A percentile compares a stretch with the other conserved stretches of the same genome.
These are phyloP conservation scores for Pouteria glomerata DNA, from an alignment of 148 eudicot species.

Conservation along the genomic window DNA sequence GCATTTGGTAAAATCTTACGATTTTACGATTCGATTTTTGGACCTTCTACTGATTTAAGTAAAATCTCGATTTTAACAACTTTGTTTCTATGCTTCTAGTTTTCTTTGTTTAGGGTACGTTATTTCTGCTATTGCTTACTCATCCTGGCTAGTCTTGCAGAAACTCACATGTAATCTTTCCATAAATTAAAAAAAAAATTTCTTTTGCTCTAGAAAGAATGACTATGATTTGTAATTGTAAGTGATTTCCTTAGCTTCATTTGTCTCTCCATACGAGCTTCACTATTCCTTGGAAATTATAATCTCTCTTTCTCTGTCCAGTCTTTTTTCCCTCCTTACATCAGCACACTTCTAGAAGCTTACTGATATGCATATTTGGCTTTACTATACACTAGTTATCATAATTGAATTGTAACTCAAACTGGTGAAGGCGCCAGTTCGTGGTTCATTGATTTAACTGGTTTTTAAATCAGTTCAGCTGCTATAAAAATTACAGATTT, in stretches of 20 bases:
- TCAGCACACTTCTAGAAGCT: neutral
- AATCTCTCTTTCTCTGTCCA: neutral
- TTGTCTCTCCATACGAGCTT: constrained; percentile 5
- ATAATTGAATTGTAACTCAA: no score
- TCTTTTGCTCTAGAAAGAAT: neutral
- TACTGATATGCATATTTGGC: neutral
- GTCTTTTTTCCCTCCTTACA: neutral
- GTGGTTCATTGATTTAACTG: no score
- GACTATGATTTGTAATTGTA: neutral
- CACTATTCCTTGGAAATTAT: neutral
- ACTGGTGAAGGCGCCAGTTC: no score
- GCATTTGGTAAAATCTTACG: no score
- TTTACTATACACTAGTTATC: no score
- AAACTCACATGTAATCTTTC: neutral
- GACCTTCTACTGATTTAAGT: no score
- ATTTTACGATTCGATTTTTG: no score
- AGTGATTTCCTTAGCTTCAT: neutral
- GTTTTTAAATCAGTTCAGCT: no score
- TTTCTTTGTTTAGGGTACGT: neutral
- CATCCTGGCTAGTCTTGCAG: neutral
- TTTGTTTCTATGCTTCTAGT: constrained; percentile 1
- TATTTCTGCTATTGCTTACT: neutral
- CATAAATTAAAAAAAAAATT: neutral
- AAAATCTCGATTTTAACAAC: no score
- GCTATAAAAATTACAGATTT: no score